phyloP scores from a whole-genome alignment of 2,329 filamentous ascomycete genomes.

The Paecilomyces sp. region DNA sequence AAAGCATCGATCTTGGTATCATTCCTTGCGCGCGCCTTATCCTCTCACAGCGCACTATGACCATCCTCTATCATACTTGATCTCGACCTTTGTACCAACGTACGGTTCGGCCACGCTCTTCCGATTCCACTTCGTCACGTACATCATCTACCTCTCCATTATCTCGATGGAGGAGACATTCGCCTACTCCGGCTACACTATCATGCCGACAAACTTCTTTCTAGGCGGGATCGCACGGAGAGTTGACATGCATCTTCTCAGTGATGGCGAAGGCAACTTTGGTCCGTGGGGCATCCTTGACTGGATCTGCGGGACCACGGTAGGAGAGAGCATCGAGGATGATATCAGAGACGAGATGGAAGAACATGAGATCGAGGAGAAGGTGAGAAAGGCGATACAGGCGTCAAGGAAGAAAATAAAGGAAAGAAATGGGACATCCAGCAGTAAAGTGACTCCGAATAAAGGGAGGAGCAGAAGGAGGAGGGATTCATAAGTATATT shows the following conservation, averaged over 20 bases:
- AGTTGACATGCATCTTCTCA: conserved; percentile 48
- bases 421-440: conserved; percentile 5
- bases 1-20: conserved; percentile 50
- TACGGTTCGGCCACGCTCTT: conserved; percentile 50
- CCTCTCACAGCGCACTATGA: conserved; percentile 55
- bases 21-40: conserved; percentile 46
- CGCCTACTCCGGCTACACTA: conserved; percentile 53
- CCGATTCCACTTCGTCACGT: conserved; percentile 56
- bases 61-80: conserved; percentile 49
- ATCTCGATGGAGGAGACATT: conserved; percentile 56
- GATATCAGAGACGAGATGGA: conserved; percentile 39
- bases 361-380: conserved; percentile 25
- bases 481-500: neutral
- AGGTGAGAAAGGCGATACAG: conserved; percentile 23
- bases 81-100: conserved; percentile 49
- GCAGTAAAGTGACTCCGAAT: conserved; percentile 5
- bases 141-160: conserved; percentile 47
- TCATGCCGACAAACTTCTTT: conserved; percentile 52
- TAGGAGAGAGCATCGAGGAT: conserved; percentile 42
- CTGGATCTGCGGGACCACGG: conserved; percentile 35
- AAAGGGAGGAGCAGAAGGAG: conserved; percentile 7
- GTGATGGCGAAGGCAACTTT: conserved; percentile 38
- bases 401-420: conserved; percentile 21
- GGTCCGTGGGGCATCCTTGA: conserved; percentile 40
- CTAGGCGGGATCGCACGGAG: conserved; percentile 52